A percentile compares a stretch with the other conserved stretches of the same genome.
Evolutionary conservation across 805 yeast genomes (phyloP).

Genomic region (Maudiozyma turicensis): DNA sequence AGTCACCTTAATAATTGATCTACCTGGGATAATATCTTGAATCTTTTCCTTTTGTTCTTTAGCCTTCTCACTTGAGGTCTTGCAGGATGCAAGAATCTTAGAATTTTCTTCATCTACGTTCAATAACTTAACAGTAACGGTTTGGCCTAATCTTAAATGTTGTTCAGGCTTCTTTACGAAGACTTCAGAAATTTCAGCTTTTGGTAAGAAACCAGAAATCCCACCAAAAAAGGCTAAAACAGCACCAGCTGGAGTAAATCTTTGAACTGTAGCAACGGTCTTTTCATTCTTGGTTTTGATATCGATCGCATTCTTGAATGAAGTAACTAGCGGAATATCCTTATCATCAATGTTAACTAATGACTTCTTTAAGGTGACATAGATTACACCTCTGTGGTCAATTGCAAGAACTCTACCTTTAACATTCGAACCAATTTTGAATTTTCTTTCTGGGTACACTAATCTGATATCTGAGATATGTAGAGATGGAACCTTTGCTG

Average conservation of each 20-base stretch:
- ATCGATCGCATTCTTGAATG: conserved; percentile 46
- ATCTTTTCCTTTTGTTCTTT: conserved; percentile 39
- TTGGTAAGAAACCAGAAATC: conserved; percentile 72
- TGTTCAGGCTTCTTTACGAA: conserved; percentile 70
- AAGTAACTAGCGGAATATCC: conserved; percentile 25
- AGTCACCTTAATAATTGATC: conserved; percentile 45
- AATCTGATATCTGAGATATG: conserved; percentile 82
- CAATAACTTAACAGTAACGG: conserved; percentile 61
- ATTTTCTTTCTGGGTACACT: conserved; percentile 85
- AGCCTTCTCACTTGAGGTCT: conserved; percentile 46
- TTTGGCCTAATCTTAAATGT: conserved; percentile 73
- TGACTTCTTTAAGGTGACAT: conserved; percentile 74
- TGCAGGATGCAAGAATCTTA: conserved; percentile 64
- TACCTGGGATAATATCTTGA: conserved; percentile 46
- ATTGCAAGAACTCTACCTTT: conserved; percentile 60
- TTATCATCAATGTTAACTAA: conserved; percentile 46
- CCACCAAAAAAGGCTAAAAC: conserved; percentile 75
- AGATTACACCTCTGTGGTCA: conserved; percentile 38
- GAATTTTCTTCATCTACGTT: conserved; percentile 42
- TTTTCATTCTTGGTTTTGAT: conserved; percentile 30
- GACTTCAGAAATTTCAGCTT: conserved; percentile 82
- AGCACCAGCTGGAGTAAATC: conserved; percentile 68
- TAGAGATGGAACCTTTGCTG: conserved; percentile 60
- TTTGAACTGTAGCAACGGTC: conserved; percentile 66
- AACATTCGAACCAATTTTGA: conserved; percentile 73